A percentile compares a stretch with the other conserved stretches of the same genome.
Conservation (phyloP, 805 yeast genomes). For the Sugiyamaella qingdaonensis region DNA sequence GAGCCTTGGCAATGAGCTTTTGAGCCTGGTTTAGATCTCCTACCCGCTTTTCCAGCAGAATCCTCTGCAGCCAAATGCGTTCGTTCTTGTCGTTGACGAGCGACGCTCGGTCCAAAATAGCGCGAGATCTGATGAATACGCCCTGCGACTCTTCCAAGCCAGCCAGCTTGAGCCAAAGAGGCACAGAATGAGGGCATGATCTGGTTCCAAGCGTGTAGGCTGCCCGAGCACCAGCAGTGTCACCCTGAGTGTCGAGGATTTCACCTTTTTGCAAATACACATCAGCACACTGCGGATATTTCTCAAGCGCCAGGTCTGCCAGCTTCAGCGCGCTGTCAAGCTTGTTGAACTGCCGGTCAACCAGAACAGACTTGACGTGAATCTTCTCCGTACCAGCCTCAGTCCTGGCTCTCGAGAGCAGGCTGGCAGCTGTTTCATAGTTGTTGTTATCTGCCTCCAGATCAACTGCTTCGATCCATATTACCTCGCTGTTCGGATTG, state of each 20-base stretch:
- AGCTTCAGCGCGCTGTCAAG: constrained; percentile 38
- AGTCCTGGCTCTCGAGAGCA: constrained; percentile 40
- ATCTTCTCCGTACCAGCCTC: constrained; percentile 44
- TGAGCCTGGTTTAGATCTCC: constrained; percentile 51
- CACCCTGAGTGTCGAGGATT: constrained; percentile 36
- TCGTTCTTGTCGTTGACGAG: constrained; percentile 47
- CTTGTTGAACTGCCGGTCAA: constrained; percentile 41
- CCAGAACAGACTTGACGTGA: constrained; percentile 58
- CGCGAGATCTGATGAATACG: constrained; percentile 57
- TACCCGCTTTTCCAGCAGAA: constrained; percentile 51
- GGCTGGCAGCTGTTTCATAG: constrained; percentile 33
- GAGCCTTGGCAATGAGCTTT: constrained; percentile 52
- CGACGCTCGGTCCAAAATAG: constrained; percentile 65
- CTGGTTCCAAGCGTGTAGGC: constrained; percentile 47
- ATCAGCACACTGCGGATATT: constrained; percentile 49
- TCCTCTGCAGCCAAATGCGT: constrained; percentile 53
- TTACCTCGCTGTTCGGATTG: constrained; percentile 46
- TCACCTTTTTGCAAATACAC: constrained; percentile 64
- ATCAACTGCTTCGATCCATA: constrained; percentile 73
- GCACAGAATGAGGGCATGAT: constrained; percentile 39
- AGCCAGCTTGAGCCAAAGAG: constrained; percentile 56
- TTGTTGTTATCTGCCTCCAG: constrained; percentile 47
- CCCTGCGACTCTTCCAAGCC: constrained; percentile 43
- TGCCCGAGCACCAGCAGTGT: constrained; percentile 43
- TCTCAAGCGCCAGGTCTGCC: constrained; percentile 44